Conservation (phyloP, 2,329 filamentous ascomycete genomes). For the Fusarium coicis region DNA sequence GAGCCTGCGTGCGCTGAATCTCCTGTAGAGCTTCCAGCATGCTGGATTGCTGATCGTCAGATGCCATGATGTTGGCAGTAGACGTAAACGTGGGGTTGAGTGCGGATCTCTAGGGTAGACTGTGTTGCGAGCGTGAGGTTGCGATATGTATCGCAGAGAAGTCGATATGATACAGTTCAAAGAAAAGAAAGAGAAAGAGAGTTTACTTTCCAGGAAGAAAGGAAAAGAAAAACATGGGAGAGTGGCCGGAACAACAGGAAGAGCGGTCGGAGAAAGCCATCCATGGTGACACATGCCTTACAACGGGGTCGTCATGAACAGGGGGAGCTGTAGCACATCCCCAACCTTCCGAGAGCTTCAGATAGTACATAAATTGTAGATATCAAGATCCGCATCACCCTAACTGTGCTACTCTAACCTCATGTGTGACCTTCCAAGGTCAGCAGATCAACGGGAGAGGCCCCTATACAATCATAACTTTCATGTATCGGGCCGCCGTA, state of each 20-base stretch:
- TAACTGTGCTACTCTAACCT: slow-evolving; percentile 20
- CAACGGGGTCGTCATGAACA: slow-evolving; percentile 22
- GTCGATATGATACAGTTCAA: not conserved
- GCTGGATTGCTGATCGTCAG: slow-evolving; percentile 33
- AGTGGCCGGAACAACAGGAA: slow-evolving; percentile 29
- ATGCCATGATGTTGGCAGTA: slow-evolving; percentile 38
- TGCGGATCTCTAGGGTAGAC: slow-evolving; percentile 26
- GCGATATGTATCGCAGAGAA: not conserved
- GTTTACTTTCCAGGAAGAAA: not conserved
- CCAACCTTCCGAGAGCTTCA: slow-evolving; percentile 23
- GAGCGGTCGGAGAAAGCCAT: slow-evolving; percentile 34
- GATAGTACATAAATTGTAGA: slow-evolving; percentile 35
- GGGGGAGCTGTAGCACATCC: slow-evolving; percentile 25
- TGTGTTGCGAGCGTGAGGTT: not conserved
- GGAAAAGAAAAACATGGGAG: slow-evolving; percentile 17
- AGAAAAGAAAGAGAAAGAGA: not conserved
- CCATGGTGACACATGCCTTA: slow-evolving; percentile 25
- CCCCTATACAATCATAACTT: slow-evolving; percentile 38
- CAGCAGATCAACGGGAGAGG: slow-evolving; percentile 25
- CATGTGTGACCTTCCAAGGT: slow-evolving; percentile 28
- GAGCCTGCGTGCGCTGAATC: slow-evolving; percentile 56
- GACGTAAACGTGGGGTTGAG: not conserved
- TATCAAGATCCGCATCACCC: slow-evolving; percentile 24
- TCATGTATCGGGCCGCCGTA: slow-evolving; percentile 33
- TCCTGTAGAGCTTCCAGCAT: slow-evolving; percentile 50